A percentile compares a stretch with the other conserved stretches of the same genome.
Evolutionary conservation across 2,329 filamentous ascomycete species (phyloP).

Genomic region (Alternaria solani): DNA sequence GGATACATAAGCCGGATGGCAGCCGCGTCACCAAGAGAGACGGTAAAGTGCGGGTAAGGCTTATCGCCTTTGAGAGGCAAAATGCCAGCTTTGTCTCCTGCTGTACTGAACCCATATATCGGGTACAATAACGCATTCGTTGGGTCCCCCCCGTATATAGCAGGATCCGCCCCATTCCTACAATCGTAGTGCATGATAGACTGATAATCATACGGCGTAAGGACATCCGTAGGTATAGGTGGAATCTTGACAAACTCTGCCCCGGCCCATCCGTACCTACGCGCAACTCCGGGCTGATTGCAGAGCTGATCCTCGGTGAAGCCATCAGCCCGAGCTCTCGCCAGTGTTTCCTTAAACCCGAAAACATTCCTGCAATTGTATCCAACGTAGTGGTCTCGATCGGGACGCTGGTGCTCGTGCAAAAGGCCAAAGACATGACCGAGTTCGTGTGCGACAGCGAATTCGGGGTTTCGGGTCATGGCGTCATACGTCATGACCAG

Average conservation of each 20-base stretch:
- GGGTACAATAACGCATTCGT: not conserved
- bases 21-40: not conserved
- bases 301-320: not conserved
- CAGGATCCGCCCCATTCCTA: not conserved
- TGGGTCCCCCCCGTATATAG: not conserved
- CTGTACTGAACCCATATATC: not conserved
- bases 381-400: not conserved
- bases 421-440: slow-evolving; percentile 5
- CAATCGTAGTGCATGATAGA: slow-evolving; percentile 3
- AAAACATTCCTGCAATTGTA: not conserved
- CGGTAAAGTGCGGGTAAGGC: not conserved
- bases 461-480: not conserved
- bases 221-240: not conserved
- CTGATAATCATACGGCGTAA: not conserved
- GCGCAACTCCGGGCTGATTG: not conserved
- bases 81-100: not conserved
- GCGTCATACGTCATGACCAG: not conserved
- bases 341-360: not conserved
- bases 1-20: not conserved
- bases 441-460: not conserved
- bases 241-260: not conserved
- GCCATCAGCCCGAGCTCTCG: not conserved
- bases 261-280: not conserved
- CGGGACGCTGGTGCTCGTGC: not conserved
- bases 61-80: not conserved